Base-by-base conservation (phyloP, 192 early-diverging fungal genomes). In the Coemansia sp. region DNA sequence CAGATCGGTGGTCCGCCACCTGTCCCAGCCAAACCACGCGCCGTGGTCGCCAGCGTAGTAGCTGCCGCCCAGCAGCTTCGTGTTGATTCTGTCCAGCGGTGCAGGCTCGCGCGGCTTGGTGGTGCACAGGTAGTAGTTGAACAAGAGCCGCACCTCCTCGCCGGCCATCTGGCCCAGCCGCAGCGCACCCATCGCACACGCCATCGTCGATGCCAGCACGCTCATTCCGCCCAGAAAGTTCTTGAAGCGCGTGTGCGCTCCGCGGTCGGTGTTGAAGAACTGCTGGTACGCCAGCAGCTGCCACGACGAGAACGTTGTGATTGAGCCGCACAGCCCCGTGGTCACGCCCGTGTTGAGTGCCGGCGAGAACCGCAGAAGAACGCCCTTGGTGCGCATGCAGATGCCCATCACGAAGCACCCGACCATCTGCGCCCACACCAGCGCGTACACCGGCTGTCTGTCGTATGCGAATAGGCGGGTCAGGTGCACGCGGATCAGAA, bases 261-360 rank as follows among this genome's bases (percentile, higher is more conserved):
- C 15, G 1, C 26, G 12, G 23, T 4, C 6, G 0, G 70, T 76
- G 53, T 84, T 84, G 62, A 79, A 84, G 13, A 84, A 73, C 68
- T 75, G 76, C 42, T 71, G 37, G 61, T 87, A 90, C 4, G 86
- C 78, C 6, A 69, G 84, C 41, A 91, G 67, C 61, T 86, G 87
- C 91, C 91, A 93, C 1, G 90, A 90, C 13, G 92, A 93, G 63
- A 93, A 93, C 1, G 91, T 91, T 0, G 92, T 93, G 9, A 93
- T 91, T 1, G 92, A 93, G 0, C 92, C 92, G 63, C 92, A 93
- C 41, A 93, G 85, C 4, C 92, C 92, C 6, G 87, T 88, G 12
- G 86, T 81, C 0, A 93, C 39, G 0, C 81, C 90, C 10, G 85
- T 64, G 54, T 89, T 82, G 6, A 90, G 42, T 9, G 89, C 74